Evolutionary conservation across 805 yeast genomes (phyloP).

Genomic region (Ogataea zsoltii): DNA sequence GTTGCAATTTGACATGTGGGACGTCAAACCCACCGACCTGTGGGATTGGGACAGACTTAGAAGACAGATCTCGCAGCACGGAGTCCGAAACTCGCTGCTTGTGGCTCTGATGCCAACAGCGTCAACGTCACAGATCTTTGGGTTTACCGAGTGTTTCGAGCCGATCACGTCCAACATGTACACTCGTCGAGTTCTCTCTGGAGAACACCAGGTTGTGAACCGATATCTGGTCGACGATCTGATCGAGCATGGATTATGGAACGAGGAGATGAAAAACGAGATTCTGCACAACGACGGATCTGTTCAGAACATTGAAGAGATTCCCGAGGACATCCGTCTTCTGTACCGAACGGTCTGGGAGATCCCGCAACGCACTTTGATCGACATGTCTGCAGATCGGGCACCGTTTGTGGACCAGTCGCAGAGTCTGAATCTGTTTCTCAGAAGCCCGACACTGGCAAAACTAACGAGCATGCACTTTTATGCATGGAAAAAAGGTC

Average conservation of each 20-base stretch:
- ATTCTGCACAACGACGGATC: slow-evolving; percentile 83
- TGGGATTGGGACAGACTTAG: slow-evolving; percentile 87
- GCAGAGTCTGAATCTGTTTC: slow-evolving; percentile 87
- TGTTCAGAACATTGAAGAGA: slow-evolving; percentile 67
- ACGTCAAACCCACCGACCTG: slow-evolving; percentile 68
- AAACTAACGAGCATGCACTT: slow-evolving; percentile 97
- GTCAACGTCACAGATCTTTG: slow-evolving; percentile 92
- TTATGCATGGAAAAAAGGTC: slow-evolving; percentile 98
- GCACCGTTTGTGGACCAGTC: slow-evolving; percentile 84
- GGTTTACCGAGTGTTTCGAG: slow-evolving; percentile 93
- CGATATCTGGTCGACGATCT: slow-evolving; percentile 82
- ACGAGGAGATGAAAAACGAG: slow-evolving; percentile 70
- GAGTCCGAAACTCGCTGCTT: slow-evolving; percentile 82
- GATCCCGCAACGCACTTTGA: slow-evolving; percentile 77
- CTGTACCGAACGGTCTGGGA: slow-evolving; percentile 98
- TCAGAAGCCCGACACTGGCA: slow-evolving; percentile 91
- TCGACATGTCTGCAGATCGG: slow-evolving; percentile 84
- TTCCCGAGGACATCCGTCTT: slow-evolving; percentile 73
- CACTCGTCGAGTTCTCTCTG: slow-evolving; percentile 86
- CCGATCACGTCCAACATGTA: slow-evolving; percentile 93
- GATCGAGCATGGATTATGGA: slow-evolving; percentile 82
- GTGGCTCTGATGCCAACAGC: slow-evolving; percentile 99
- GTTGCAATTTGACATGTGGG: slow-evolving; percentile 89
- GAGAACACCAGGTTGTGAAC: slow-evolving; percentile 92
- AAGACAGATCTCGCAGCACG: slow-evolving; percentile 56